Conservation (phyloP, 202 grass and related monocot species). For the Panicum virgatum region DNA sequence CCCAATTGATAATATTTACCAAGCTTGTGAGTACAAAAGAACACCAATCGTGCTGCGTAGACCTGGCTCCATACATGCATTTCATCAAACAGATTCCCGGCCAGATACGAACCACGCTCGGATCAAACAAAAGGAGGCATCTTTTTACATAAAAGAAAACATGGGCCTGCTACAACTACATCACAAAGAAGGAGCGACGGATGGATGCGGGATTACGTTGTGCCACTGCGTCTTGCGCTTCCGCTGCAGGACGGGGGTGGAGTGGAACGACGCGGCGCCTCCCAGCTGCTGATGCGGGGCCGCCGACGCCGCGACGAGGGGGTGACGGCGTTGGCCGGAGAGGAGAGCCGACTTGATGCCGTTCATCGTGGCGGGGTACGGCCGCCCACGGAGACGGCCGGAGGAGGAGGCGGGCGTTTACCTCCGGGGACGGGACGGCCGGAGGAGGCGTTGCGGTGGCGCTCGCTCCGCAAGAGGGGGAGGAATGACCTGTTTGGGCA, state of each 20-base stretch:
- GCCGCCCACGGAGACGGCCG: not conserved
- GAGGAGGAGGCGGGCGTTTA: not conserved
- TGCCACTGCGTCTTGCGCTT: constrained; percentile 74
- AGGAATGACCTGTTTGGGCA: not conserved
- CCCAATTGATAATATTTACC: not conserved
- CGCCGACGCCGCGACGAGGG: not conserved
- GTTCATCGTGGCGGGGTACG: constrained; percentile 41
- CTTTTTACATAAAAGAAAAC: not conserved
- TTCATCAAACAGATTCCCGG: constrained; percentile 41
- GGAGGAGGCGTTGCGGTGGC: constrained; percentile 18
- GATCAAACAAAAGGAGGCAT: constrained; percentile 26
- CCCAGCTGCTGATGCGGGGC: constrained; percentile 29
- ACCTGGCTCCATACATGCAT: constrained; percentile 29
- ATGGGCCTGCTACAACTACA: not conserved
- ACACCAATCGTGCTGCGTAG: not conserved
- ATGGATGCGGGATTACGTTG: constrained; percentile 38
- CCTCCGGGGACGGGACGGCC: constrained; percentile 13
- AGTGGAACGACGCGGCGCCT: constrained; percentile 59
- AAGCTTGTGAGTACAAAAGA: not conserved
- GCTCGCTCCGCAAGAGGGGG: constrained; percentile 15
- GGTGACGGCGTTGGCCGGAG: constrained; percentile 16
- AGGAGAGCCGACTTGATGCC: constrained; percentile 40
- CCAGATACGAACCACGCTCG: not conserved
- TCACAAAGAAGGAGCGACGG: not conserved
- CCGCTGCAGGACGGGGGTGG: constrained; percentile 56